phyloP scores from a whole-genome alignment of 2,329 filamentous ascomycete species.

The Juglanconis oblonga region DNA sequence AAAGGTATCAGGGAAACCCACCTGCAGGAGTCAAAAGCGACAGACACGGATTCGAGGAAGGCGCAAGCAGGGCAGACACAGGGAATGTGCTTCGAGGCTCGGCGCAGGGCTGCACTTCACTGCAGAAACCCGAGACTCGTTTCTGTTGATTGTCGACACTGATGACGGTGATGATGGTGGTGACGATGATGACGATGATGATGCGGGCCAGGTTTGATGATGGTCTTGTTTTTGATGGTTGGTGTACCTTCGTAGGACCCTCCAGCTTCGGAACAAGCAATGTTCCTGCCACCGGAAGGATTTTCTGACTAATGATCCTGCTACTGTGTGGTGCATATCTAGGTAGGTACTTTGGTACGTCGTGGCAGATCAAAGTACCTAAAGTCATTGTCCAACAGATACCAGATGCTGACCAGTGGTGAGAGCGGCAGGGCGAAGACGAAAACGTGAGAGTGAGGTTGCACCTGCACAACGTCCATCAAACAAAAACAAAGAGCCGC shows the following conservation, averaged over 20 bases:
- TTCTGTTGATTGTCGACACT: not conserved
- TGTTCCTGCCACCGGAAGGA: constrained; percentile 9
- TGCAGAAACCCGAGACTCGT: no score
- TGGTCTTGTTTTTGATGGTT: not conserved
- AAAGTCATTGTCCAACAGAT: not conserved
- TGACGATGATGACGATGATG: not conserved
- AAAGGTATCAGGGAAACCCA: no score
- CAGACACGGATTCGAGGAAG: no score
- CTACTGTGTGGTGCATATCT: not conserved
- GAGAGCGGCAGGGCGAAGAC: not conserved
- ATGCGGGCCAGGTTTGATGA: not conserved
- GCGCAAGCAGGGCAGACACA: not conserved
- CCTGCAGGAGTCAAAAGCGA: no score
- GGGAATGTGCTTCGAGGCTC: not conserved
- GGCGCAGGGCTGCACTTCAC: not conserved
- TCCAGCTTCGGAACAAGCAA: constrained; percentile 1
- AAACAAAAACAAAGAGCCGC: not conserved
- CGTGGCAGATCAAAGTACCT: not conserved
- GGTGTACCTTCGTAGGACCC: not conserved
- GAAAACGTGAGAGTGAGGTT: no score
- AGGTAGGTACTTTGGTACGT: not conserved
- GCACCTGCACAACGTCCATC: not conserved
- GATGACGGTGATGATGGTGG: not conserved
- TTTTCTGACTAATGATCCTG: constrained; percentile 3
- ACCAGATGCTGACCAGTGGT: not conserved